Percentiles rank a stretch among this genome's conserved stretches.
These are phyloP conservation scores for Phyllachora maydis DNA, from an alignment of 2,329 filamentous ascomycete genomes.

Conservation along the genomic window DNA sequence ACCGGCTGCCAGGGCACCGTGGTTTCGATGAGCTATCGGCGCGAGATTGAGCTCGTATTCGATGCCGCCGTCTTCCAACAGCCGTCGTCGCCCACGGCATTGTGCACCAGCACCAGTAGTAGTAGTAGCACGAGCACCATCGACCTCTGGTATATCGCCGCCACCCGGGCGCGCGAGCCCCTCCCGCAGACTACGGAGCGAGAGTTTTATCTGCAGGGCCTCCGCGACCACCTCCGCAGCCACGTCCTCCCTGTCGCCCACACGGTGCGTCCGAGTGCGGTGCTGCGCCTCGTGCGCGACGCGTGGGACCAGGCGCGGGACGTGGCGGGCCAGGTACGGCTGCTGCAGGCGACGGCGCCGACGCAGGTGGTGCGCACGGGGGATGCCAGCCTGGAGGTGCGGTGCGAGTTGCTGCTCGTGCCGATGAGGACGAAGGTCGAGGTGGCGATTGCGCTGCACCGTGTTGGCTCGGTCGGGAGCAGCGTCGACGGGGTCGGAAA, in stretches of 20 bases:
- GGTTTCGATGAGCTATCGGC: slow-evolving; percentile 54
- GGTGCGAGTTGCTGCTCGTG: slow-evolving; percentile 37
- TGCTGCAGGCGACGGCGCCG: slow-evolving; percentile 41
- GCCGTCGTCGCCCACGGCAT: slow-evolving; percentile 12
- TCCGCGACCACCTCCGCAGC: slow-evolving; percentile 45
- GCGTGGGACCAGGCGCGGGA: slow-evolving; percentile 45
- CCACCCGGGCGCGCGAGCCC: slow-evolving; percentile 28
- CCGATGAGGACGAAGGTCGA: slow-evolving; percentile 49
- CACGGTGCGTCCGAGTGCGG: slow-evolving; percentile 29
- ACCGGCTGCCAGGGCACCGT: slow-evolving; percentile 32
- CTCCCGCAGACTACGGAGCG: slow-evolving; percentile 40
- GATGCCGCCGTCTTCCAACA: slow-evolving; percentile 40
- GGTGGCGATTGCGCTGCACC: slow-evolving; percentile 32
- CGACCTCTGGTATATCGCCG: slow-evolving; percentile 50
- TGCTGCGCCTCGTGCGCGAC: slow-evolving; percentile 36
- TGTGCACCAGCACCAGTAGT: too few species aligned
- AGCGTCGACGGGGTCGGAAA: too few species aligned
- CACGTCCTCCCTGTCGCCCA: slow-evolving; percentile 18
- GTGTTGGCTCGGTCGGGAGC: too few species aligned
- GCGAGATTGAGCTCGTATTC: slow-evolving; percentile 54
- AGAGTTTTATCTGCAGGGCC: slow-evolving; percentile 55
- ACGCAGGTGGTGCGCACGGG: slow-evolving; percentile 41
- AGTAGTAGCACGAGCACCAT: too few species aligned
- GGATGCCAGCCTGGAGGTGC: slow-evolving; percentile 44
- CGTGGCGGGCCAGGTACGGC: slow-evolving; percentile 37